Evolutionary conservation across 192 early-diverging fungal genomes (phyloP).

Genomic region (Pilaira anomala): DNA sequence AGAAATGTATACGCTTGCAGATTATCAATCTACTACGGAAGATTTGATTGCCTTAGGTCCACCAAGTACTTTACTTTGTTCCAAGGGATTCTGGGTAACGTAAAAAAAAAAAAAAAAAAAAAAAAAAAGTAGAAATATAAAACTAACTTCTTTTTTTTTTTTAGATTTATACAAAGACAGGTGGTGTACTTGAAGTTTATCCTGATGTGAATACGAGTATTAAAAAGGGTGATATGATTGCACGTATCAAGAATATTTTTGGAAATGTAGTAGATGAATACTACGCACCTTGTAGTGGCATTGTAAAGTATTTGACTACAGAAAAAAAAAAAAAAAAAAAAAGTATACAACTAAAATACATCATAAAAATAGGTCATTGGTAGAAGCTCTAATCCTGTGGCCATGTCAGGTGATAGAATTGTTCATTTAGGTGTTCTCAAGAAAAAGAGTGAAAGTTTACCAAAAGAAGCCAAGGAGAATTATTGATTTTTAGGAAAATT

Average conservation of each 20-base stretch:
- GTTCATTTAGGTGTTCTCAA: slow-evolving; percentile 75
- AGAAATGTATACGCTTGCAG: slow-evolving; percentile 47
- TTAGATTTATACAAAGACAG: slow-evolving; percentile 86
- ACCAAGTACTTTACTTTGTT: slow-evolving; percentile 33
- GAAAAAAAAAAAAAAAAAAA: not conserved
- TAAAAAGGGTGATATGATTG: slow-evolving; percentile 80
- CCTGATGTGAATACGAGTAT: slow-evolving; percentile 81
- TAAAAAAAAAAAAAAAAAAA: not conserved
- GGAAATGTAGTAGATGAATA: slow-evolving; percentile 83
- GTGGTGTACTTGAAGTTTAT: slow-evolving; percentile 83
- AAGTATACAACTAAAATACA: not conserved
- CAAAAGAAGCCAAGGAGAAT: slow-evolving; percentile 38
- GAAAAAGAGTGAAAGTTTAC: slow-evolving; percentile 32
- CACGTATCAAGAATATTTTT: slow-evolving; percentile 85
- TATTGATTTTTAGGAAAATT: slow-evolving; percentile 12
- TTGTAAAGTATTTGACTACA: slow-evolving; percentile 46
- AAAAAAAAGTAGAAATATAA: not conserved
- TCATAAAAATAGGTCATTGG: slow-evolving; percentile 57
- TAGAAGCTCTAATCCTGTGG: slow-evolving; percentile 81
- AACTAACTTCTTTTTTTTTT: too few relatives aligned
- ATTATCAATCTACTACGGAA: slow-evolving; percentile 14
- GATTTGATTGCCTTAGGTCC: slow-evolving; percentile 17
- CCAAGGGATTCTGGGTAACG: slow-evolving; percentile 34
- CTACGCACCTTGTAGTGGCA: slow-evolving; percentile 74
- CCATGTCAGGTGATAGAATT: slow-evolving; percentile 83